Base-by-base conservation (phyloP, 495 filamentous ascomycete species). In the Penicillium ucsense region DNA sequence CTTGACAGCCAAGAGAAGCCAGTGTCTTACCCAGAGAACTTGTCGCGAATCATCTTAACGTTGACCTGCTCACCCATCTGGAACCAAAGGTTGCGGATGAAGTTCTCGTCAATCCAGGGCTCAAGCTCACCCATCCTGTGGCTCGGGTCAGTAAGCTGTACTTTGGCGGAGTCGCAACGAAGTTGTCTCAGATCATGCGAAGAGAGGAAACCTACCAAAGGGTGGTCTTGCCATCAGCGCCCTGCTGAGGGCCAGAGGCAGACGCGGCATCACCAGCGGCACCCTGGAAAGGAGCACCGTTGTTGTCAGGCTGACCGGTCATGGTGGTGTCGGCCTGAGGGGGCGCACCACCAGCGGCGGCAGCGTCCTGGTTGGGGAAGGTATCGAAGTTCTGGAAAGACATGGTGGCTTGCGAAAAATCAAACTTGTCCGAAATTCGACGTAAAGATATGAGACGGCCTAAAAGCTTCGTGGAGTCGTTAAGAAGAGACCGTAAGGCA, bases 1-100 rank as follows among this genome's bases (percentile, higher is more conserved):
- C 11, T 27, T 3, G 8, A 7, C 29, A 43, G 6, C 0, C 8
- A 8, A 31, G 3, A 31, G 8, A 32, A 38, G 44, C 49, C 40
- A 31, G 31, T n/a, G 50, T 60, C 87, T 65, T 84, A 96, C 91
- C 92, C 92, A 67, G 92, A 97, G 65, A 95, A 95, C 68, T 95
- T 95, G 73, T 99, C 92, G 50, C 92, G 89, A 59, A 99, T 99
- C 81, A 99, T 95, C 79, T 99, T 99, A 47, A 99, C 92, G 59
- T 96, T 96, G 57, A 99, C 92, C 52, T 78, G 77, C 72, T 97
- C 91, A 47, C 82, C 88, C 74, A 95, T 82, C 57, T 84, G 83
- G 65, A 82, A 86, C 83, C 88, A 97, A 20, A 97, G 77, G 53
- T 83, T 90, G 63, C 94, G 89, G 55, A 99, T 86, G 69, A 97